Evolutionary conservation across 2,329 filamentous ascomycete genomes (phyloP), one percentile per base, ranked within the genome.

Genomic region (Penicillium glabrum): DNA sequence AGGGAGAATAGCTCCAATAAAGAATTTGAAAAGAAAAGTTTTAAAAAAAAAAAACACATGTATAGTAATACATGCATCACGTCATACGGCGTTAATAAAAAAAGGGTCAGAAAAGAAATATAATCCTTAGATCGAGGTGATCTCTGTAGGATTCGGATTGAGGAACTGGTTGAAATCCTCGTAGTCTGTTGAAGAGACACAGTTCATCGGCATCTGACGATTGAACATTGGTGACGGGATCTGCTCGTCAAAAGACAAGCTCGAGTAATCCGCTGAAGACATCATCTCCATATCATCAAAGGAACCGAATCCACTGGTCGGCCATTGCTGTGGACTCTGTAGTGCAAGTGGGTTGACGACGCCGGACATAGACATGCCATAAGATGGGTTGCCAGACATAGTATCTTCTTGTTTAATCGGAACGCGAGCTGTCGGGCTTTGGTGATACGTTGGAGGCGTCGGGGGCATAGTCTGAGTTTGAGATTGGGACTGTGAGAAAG

Each of bases 111-210:
- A 35, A 46, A 43, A 9, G 39, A 50, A 16, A 13, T 43, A 53
- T 9, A 2, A 43, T n/a, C 23, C 26, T 46, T 61, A 74, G 39
- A 72, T 71, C 51, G 72, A 74, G 10, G 72, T 71, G 29, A 76
- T 74, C 61, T 75, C 73, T 37, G 69, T 67, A 14, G 72, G 67
- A 56, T 72, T 75, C 1, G 72, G 67, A 63, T 76, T 75, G 26
- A 76, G 60, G 53, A 73, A 75, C 56, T 75, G 72, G 48, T 72
- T 75, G 54, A 76, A 74, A 50, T 76, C 74, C 21, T 76, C 74
- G 51, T 72, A 74, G 50, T 74, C 72, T 43, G 52, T 67, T 50
- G 69, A 70, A 24, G 67, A 63, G 43, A 75, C 61, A 57, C 73
- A 75, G 6, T 67, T 72, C 61, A 75, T 66, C 5, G 72, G 64